A percentile compares a stretch with the other conserved stretches of the same genome.
Evolutionary conservation across 768 basidiomycete species (phyloP).

Genomic region (Tulasnella sp.): DNA sequence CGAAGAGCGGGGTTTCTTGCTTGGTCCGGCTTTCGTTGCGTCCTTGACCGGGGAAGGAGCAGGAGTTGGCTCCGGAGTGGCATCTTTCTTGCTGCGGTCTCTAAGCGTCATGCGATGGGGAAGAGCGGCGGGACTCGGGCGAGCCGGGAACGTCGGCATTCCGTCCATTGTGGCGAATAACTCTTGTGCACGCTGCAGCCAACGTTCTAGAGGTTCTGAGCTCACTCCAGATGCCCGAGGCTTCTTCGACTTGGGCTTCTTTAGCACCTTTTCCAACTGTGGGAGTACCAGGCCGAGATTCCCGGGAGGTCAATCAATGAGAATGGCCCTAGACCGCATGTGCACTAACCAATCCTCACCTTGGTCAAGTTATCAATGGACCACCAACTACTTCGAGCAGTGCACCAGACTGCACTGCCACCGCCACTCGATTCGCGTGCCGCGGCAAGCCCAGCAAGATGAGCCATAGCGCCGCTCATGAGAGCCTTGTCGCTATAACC

Average conservation of each 20-base stretch:
- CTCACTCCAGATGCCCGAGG: constrained; percentile 34
- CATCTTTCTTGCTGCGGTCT: constrained; percentile 30
- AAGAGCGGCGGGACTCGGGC: neutral
- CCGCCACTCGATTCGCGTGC: neutral
- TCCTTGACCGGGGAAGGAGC: constrained; percentile 4
- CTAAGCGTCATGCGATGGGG: constrained; percentile 29
- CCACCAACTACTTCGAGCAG: constrained; percentile 57
- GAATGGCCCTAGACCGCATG: constrained; percentile 35
- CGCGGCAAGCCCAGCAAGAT: constrained; percentile 60
- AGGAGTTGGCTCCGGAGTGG: constrained; percentile 15
- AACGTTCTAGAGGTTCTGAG: constrained; percentile 42
- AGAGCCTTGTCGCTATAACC: constrained; percentile 92
- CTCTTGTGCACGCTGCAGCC: constrained; percentile 57
- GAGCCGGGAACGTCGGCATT: constrained; percentile 9
- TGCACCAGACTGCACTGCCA: constrained; percentile 2
- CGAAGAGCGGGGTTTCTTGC: constrained; percentile 12
- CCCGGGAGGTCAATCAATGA: constrained; percentile 34
- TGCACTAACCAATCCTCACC: constrained; percentile 41
- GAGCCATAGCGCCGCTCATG: constrained; percentile 76
- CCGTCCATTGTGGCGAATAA: constrained; percentile 46
- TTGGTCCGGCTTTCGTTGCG: neutral
- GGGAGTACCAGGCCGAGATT: neutral
- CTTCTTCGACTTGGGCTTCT: constrained; percentile 40
- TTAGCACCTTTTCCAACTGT: constrained; percentile 53
- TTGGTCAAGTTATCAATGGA: constrained; percentile 53